Conservation (phyloP, 148 eudicot species). For the Chenopodium quinoa region DNA sequence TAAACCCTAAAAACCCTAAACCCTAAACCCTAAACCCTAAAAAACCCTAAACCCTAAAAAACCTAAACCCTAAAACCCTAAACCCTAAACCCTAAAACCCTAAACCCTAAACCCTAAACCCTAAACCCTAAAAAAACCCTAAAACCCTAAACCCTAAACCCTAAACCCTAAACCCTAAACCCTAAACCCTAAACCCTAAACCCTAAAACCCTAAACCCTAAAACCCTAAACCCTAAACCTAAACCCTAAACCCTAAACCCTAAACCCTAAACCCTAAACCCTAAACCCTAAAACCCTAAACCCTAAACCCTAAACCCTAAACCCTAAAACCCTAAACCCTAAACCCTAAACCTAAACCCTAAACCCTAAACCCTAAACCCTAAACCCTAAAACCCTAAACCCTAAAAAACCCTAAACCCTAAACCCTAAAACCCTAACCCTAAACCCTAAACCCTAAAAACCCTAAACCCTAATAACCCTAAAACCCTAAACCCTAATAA, state of each 20-base stretch:
- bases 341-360: neutral
- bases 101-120: slow-evolving; percentile 8
- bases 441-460: neutral
- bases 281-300: slow-evolving; percentile 1
- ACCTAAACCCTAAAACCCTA: slow-evolving; percentile 9
- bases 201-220: slow-evolving; percentile 3
- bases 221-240: slow-evolving; percentile 5
- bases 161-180: neutral
- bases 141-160: neutral
- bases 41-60: slow-evolving; percentile 9
- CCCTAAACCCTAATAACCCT: neutral
- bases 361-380: slow-evolving; percentile 12
- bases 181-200: slow-evolving; percentile 8
- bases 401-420: slow-evolving; percentile 18
- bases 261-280: slow-evolving; percentile 3
- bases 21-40: slow-evolving; percentile 10
- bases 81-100: slow-evolving; percentile 6
- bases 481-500: neutral
- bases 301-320: neutral
- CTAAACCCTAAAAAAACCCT: too few relatives aligned
- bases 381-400: slow-evolving; percentile 11
- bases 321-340: neutral
- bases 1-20: slow-evolving; percentile 9
- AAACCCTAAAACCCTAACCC: neutral
- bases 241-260: slow-evolving; percentile 1